Evolutionary conservation across 1,284 basidiomycete genomes (phyloP), one percentile per base, ranked within the genome.

Genomic region (Wallemia hederae): DNA sequence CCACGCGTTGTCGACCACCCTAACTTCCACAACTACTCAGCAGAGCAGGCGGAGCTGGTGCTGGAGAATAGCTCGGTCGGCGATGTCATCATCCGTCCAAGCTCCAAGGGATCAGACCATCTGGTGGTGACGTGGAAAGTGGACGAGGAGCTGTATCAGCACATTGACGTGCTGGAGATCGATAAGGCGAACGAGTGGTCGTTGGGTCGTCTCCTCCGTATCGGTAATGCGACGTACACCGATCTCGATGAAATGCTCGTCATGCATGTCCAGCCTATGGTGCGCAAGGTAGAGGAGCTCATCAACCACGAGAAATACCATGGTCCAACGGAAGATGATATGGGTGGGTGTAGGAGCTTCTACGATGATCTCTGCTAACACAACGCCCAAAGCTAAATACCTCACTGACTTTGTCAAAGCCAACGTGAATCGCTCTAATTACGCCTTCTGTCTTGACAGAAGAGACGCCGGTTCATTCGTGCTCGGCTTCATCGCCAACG

Each of bases 71-170:
- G 89, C 71, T 88, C 90, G 66, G 80, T 87, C 27, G 94, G 91
- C 15, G 90, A 96, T 69, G 89, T 90, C 58, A 86, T 99, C 29
- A 88, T 99, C 65, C 77, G 94, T 57, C 94, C 94, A 0, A 94
- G 89, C 28, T 97, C 91, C 1, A 91, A 92, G 70, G 92, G 92
- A 3, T 73, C 77, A 39, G 81, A 96, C 68, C 94, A 98, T 72
- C 76, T 99, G 33, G 94, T 94, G 31, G 85, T 98, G 15, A 99
- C 94, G 0, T 99, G 94, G 94, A 98, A 98, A 73, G 91, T 99
- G 11, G 92, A 94, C 66, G 86, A 96, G 63, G 86, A 83, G 63
- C 76, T 99, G 24, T 98, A 86, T 72, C 94, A 98, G 70, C 96
- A 99, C 69, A 86, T 99, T 63, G 90, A 98, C 70, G 90, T 98